These are phyloP conservation scores for Lanmaoa rubissima DNA, from an alignment of 768 basidiomycete genomes.

Conservation along the genomic window DNA sequence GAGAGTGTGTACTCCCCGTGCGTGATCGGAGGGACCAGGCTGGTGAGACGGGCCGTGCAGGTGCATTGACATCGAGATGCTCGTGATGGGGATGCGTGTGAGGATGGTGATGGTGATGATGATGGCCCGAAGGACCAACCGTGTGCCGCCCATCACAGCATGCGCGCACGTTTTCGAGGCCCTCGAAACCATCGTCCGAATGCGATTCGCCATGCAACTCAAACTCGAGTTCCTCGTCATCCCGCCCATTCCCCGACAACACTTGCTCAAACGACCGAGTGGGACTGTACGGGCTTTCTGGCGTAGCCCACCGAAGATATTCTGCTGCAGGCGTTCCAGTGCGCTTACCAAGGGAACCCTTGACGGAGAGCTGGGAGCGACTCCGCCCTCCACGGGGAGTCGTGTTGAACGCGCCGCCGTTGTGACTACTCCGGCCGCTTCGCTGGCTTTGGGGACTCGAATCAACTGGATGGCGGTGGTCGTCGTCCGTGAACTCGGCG, in stretches of 20 bases:
- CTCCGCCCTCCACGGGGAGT: conserved; percentile 78
- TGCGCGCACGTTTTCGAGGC: conserved; percentile 91
- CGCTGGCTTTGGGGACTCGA: conserved; percentile 75
- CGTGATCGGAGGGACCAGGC: conserved; percentile 86
- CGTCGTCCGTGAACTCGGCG: conserved; percentile 49
- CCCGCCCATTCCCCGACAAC: conserved; percentile 29
- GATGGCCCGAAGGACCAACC: conserved; percentile 61
- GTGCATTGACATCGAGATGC: conserved; percentile 50
- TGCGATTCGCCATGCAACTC: conserved; percentile 74
- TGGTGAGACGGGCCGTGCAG: conserved; percentile 66
- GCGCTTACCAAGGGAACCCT: conserved; percentile 78
- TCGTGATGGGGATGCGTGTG: conserved; percentile 56
- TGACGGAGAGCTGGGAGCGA: conserved; percentile 70
- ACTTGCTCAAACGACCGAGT: conserved; percentile 65
- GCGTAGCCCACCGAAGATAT: conserved; percentile 77
- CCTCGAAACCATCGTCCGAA: conserved; percentile 84
- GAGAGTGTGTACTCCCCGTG: conserved; percentile 69
- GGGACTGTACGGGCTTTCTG: conserved; percentile 77
- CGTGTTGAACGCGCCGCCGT: conserved; percentile 65
- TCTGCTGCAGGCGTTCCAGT: conserved; percentile 90
- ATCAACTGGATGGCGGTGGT: conserved; percentile 44
- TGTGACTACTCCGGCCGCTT: conserved; percentile 57
- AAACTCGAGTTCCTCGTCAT: conserved; percentile 73
- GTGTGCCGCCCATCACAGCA: conserved; percentile 89
- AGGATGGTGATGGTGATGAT: conserved; percentile 52